Evolutionary conservation across 2,329 filamentous ascomycete species (phyloP).

Genomic region (Phymatotrichopsis omnivora): DNA sequence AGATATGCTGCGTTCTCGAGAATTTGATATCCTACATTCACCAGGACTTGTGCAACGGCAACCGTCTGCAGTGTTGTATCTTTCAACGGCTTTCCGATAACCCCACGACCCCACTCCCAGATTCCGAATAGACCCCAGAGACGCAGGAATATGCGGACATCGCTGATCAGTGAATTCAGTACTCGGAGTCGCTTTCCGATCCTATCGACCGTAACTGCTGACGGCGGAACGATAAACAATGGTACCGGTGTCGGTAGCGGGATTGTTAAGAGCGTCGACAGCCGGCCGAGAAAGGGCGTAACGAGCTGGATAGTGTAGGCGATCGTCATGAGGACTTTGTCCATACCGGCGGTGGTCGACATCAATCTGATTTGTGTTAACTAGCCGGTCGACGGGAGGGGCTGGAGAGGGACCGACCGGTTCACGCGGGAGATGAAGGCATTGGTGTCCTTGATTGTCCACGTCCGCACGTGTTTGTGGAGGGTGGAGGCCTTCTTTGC

Average conservation of each 20-base stretch:
- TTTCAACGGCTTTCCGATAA: constrained; percentile 33
- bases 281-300: constrained; percentile 45
- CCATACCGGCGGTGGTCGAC: constrained; percentile 57
- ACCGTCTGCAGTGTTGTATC: constrained; percentile 44
- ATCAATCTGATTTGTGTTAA: too few relatives aligned
- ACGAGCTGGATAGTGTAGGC: constrained; percentile 56
- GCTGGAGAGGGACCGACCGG: too few relatives aligned
- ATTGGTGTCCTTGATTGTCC: too few relatives aligned
- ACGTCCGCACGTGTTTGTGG: too few relatives aligned
- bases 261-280: constrained; percentile 48
- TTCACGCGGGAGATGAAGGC: too few relatives aligned
- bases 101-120: constrained; percentile 51
- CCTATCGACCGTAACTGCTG: constrained; percentile 35
- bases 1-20: constrained; percentile 80
- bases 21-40: constrained; percentile 61
- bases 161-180: constrained; percentile 56
- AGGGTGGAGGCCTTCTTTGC: too few relatives aligned
- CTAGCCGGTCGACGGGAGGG: too few relatives aligned
- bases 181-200: constrained; percentile 43
- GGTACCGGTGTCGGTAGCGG: constrained; percentile 43
- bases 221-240: constrained; percentile 40
- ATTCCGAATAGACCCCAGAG: constrained; percentile 69
- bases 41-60: constrained; percentile 56
- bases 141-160: constrained; percentile 61
- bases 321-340: constrained; percentile 56